Base-by-base conservation (phyloP, 108 stramenopile genomes). In the Skeletonema costatum region DNA sequence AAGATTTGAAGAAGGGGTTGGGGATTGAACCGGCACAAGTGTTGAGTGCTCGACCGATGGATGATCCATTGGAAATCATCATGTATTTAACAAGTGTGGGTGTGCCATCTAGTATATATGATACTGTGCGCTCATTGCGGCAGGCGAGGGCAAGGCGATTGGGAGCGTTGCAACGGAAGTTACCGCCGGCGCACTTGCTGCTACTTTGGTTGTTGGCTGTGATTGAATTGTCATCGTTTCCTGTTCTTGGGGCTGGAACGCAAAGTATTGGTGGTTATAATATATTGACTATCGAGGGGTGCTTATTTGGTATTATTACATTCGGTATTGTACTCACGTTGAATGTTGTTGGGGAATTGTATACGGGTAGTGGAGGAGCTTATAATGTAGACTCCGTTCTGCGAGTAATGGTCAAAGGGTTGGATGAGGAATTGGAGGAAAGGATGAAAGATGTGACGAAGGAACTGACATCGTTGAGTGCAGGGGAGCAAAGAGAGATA, bases 71-170 rank as follows among this genome's bases (percentile, higher is more conserved):
- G 73, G 96, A 97, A 72, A 72, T 81, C 19, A 92, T 95, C 76
- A 85, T 97, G 90, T 97, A 94, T 68, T 58, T 95, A 76, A 96
- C 95, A 38, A 90, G 89, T 67, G 96, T 97, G 14, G 96, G 96
- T 9, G 90, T 92, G 19, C 96, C 93, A 9, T 84, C 81, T 19
- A 84, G 81, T n/a, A 86, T 97, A 62, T 97, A 97, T 74, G 92
- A 97, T 71, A 97, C 96, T 0, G 96, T 97, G 19, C 75, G 89
- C 30, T 81, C 80, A 32, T 73, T 97, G 21, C 81, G 96, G 50
- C 90, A 97, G 75, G 96, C 93, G 53, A 86, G 96, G 17, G 92
- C 93, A 16, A 32, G 36, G 4, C 87, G 96, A 17, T 74, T 93
- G 21, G 96, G 89, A 9, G 89, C 93, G 13, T 64, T 94, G 44